Evolutionary conservation across 2,329 filamentous ascomycete species (phyloP).

Genomic region (Paracoccidioides lutzii): DNA sequence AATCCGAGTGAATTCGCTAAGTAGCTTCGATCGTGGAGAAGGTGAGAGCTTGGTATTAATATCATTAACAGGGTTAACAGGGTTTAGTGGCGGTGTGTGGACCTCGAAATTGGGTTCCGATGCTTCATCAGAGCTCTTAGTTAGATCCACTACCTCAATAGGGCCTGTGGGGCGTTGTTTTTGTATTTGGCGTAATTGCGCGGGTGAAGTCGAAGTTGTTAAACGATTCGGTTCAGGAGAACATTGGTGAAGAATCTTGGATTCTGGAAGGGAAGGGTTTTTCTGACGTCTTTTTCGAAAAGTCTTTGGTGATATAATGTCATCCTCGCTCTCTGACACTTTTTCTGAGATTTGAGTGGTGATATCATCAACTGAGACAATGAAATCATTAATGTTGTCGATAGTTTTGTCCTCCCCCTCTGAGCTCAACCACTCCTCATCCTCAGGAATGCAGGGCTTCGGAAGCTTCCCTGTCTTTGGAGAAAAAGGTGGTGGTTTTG

Average conservation of each 20-base stretch:
- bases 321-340: slow-evolving; percentile 15
- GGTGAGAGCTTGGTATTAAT: not conserved
- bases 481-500: slow-evolving; percentile 11
- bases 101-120: slow-evolving; percentile 15
- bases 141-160: slow-evolving; percentile 24
- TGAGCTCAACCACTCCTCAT: slow-evolving; percentile 24
- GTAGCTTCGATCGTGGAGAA: not conserved
- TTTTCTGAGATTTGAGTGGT: not conserved
- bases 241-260: not conserved
- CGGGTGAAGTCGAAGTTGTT: not conserved
- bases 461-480: slow-evolving; percentile 4
- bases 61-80: slow-evolving; percentile 17
- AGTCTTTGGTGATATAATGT: slow-evolving; percentile 13
- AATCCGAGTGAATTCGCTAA: not conserved
- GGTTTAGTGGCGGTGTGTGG: slow-evolving; percentile 26
- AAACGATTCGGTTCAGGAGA: not conserved
- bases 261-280: slow-evolving; percentile 5
- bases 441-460: slow-evolving; percentile 4
- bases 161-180: not conserved
- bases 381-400: slow-evolving; percentile 19
- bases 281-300: slow-evolving; percentile 9
- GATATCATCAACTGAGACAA: slow-evolving; percentile 16
- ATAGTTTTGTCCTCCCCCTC: slow-evolving; percentile 14
- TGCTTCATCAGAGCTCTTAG: slow-evolving; percentile 12
- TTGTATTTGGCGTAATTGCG: not conserved